Evolutionary conservation across 2,329 filamentous ascomycete genomes (phyloP), one percentile per base, ranked within the genome.

Genomic region (Clonostachys byssicola): DNA sequence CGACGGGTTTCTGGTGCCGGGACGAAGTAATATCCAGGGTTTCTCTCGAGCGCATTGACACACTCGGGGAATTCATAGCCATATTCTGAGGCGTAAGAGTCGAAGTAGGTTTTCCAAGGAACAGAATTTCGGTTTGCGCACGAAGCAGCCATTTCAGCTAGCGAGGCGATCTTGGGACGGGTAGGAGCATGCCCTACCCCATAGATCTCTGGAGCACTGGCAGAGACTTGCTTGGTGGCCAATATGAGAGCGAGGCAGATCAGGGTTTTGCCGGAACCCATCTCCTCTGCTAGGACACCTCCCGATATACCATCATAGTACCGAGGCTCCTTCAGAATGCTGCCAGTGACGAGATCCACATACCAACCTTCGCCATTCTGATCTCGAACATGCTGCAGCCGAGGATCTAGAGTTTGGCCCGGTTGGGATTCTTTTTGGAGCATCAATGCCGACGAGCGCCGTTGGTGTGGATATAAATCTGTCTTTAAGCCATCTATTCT

Each of bases 241-340:
- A 95, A 71, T 38, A 96, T 83, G 3, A 90, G 68, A 7, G 86
- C 76, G 16, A 97, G 68, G 52, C 88, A 92, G 12, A 96, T 95
- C 23, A 96, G 67, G 0, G 92, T 96, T 69, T 96, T 97, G 0
- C 92, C 92, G 1, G 79, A 70, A 6, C 86, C 86, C 88, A 92
- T 92, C 52, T 88, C 85, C 59, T 94, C 89, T 0, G 88, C 87
- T 13, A 91, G 68, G 13, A 92, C 86, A 4, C 91, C 92, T 34
- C 92, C 91, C 49, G 78, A 75, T 6, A 85, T 78, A 23, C 82
- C 77, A 41, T 94, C 89, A 55, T 92, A 96, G 49, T 80, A 79
- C 3, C 78, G 76, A 12, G 88, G 84, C n/a, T 86, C 79, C 35
- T 73, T 73, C 1, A 88, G 61, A 43, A 90, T 77, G 0, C 73